Conservation (phyloP, 208 protist genomes). For the Trichomonas gallinae region DNA sequence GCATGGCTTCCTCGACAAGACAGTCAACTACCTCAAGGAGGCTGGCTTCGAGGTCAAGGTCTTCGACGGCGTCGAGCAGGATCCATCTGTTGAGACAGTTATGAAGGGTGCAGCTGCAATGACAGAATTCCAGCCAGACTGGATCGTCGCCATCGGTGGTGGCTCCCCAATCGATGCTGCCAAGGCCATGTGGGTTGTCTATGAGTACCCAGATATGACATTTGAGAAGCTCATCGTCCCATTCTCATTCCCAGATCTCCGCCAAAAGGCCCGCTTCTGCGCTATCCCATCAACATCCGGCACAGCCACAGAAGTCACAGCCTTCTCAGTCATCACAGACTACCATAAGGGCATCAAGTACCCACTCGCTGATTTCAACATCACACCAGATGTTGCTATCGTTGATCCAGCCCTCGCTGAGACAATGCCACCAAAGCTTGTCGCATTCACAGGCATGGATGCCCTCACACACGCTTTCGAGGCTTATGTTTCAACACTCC, state of each 20-base stretch:
- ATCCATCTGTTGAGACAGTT: not conserved
- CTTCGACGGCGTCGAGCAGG: not conserved
- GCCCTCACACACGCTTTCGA: slow-evolving; percentile 43
- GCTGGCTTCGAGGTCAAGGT: no score
- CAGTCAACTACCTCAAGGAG: not conserved
- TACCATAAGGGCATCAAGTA: slow-evolving; percentile 32
- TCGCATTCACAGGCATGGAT: slow-evolving; percentile 40
- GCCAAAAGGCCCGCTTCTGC: slow-evolving; percentile 22
- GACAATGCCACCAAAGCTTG: slow-evolving; percentile 30
- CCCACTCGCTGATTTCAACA: slow-evolving; percentile 37
- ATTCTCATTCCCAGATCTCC: slow-evolving; percentile 35
- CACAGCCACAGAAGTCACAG: slow-evolving; percentile 43
- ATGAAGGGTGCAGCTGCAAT: not conserved
- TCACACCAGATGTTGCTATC: slow-evolving; percentile 35
- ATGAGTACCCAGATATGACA: slow-evolving; percentile 43
- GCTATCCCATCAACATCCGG: slow-evolving; percentile 43
- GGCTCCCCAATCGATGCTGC: slow-evolving; percentile 43
- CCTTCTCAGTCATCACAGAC: slow-evolving; percentile 38
- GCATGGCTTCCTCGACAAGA: not conserved
- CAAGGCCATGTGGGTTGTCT: slow-evolving; percentile 39
- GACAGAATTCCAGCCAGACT: not conserved
- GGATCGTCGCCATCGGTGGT: slow-evolving; percentile 37
- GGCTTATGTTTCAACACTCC: slow-evolving; percentile 34
- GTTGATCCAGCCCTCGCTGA: slow-evolving; percentile 30
- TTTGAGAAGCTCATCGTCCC: slow-evolving; percentile 17